Conservation (phyloP, 1,284 basidiomycete genomes). For the Laetiporus sulphureus region DNA sequence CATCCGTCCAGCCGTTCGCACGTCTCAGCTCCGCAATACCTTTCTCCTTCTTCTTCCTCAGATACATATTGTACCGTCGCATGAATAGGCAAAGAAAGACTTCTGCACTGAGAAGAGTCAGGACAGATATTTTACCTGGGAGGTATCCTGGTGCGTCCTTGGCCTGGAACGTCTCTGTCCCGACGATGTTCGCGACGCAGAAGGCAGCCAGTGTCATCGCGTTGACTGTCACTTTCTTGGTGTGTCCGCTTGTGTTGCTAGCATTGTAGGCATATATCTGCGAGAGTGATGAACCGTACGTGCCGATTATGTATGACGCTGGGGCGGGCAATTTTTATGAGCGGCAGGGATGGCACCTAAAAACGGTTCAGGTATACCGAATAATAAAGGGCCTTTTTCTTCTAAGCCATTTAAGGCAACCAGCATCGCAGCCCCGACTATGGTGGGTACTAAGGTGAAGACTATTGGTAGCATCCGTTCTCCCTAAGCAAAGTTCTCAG, state of each 20-base stretch:
- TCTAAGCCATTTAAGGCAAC: slow-evolving; percentile 46
- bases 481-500: slow-evolving; percentile 27
- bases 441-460: slow-evolving; percentile 53
- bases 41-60: slow-evolving; percentile 45
- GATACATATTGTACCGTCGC: slow-evolving; percentile 47
- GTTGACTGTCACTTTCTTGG: slow-evolving; percentile 60
- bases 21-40: slow-evolving; percentile 38
- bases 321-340: not conserved
- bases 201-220: slow-evolving; percentile 54
- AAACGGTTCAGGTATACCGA: slow-evolving; percentile 34
- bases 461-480: slow-evolving; percentile 63
- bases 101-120: slow-evolving; percentile 51
- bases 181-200: slow-evolving; percentile 52
- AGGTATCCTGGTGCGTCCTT: slow-evolving; percentile 58
- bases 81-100: slow-evolving; percentile 43
- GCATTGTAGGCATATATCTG: slow-evolving; percentile 63
- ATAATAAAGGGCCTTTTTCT: slow-evolving; percentile 49
- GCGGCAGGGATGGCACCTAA: not conserved
- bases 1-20: slow-evolving; percentile 48
- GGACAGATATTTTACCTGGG: slow-evolving; percentile 57
- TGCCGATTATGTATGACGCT: slow-evolving; percentile 52
- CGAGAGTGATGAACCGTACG: slow-evolving; percentile 54
- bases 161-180: slow-evolving; percentile 56
- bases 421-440: slow-evolving; percentile 49
- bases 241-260: slow-evolving; percentile 59